Percentiles rank a stretch among this genome's conserved stretches.
Evolutionary conservation across 2,329 filamentous ascomycete genomes (phyloP).

Genomic region (Penicillium sp.): DNA sequence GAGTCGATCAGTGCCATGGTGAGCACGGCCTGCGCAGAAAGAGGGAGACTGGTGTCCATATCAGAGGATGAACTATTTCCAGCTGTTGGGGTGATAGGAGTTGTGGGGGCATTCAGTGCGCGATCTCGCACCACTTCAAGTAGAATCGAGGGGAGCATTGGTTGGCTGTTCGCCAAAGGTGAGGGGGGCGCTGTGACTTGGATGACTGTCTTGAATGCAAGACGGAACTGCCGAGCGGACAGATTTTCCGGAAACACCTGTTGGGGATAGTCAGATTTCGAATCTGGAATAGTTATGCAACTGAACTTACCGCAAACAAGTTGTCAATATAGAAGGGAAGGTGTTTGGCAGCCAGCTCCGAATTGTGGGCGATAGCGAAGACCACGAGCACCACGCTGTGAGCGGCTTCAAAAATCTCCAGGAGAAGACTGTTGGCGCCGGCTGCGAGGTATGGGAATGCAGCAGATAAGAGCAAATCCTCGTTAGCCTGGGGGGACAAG

Average conservation of each 20-base stretch:
- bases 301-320: slow-evolving; percentile 60
- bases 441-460: slow-evolving; percentile 71
- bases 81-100: slow-evolving; percentile 43
- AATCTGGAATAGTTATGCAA: background rate
- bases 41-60: slow-evolving; percentile 31
- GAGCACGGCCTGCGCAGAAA: slow-evolving; percentile 75
- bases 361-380: slow-evolving; percentile 76
- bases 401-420: slow-evolving; percentile 81
- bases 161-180: slow-evolving; percentile 69
- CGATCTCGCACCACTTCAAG: slow-evolving; percentile 75
- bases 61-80: slow-evolving; percentile 35
- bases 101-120: slow-evolving; percentile 56
- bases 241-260: slow-evolving; percentile 74
- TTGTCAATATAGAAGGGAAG: slow-evolving; percentile 82
- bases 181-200: slow-evolving; percentile 80
- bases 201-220: slow-evolving; percentile 83
- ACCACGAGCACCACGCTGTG: slow-evolving; percentile 80
- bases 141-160: slow-evolving; percentile 74
- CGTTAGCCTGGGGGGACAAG: slow-evolving; percentile 65
- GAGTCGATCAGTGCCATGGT: slow-evolving; percentile 77
- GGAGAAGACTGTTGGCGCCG: slow-evolving; percentile 57
- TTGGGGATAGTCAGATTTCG: background rate
- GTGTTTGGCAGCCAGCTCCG: slow-evolving; percentile 66
- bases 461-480: slow-evolving; percentile 71
- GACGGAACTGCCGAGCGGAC: slow-evolving; percentile 79